phyloP scores from a whole-genome alignment of 2,329 filamentous ascomycete genomes.

The Aciculosporium take region DNA sequence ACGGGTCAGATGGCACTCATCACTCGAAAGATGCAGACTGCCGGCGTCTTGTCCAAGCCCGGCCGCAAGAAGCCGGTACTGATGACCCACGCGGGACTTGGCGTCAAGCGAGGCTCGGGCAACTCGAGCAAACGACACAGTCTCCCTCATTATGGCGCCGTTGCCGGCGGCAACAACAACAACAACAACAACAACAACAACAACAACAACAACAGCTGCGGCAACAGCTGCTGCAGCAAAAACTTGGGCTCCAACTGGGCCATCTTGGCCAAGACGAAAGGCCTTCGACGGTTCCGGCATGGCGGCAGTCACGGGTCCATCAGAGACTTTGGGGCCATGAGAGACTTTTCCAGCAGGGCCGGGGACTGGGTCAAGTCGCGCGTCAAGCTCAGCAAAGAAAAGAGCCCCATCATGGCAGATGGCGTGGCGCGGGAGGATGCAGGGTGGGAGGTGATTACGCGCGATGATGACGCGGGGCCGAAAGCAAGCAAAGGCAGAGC shows the following conservation, averaged over 20 bases:
- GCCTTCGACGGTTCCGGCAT: slow-evolving; percentile 5
- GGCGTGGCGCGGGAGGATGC: not conserved
- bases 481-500: slow-evolving; percentile 2
- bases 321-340: slow-evolving; percentile 12
- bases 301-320: slow-evolving; percentile 9
- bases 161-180: too few species aligned
- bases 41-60: slow-evolving; percentile 8
- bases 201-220: not conserved
- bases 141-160: too few species aligned
- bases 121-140: too few species aligned
- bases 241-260: slow-evolving; percentile 5
- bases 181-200: not conserved
- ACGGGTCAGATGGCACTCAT: slow-evolving; percentile 32
- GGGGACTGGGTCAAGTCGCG: slow-evolving; percentile 16
- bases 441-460: not conserved
- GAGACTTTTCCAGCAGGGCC: slow-evolving; percentile 13
- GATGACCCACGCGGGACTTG: slow-evolving; percentile 1
- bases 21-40: slow-evolving; percentile 12
- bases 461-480: not conserved
- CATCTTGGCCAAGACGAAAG: slow-evolving; percentile 6
- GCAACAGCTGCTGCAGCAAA: not conserved
- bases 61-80: slow-evolving; percentile 8
- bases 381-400: slow-evolving; percentile 8
- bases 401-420: slow-evolving; percentile 3
- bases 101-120: not conserved